phyloP scores from a whole-genome alignment of 768 basidiomycete genomes.

The Auriculariales sp. region DNA sequence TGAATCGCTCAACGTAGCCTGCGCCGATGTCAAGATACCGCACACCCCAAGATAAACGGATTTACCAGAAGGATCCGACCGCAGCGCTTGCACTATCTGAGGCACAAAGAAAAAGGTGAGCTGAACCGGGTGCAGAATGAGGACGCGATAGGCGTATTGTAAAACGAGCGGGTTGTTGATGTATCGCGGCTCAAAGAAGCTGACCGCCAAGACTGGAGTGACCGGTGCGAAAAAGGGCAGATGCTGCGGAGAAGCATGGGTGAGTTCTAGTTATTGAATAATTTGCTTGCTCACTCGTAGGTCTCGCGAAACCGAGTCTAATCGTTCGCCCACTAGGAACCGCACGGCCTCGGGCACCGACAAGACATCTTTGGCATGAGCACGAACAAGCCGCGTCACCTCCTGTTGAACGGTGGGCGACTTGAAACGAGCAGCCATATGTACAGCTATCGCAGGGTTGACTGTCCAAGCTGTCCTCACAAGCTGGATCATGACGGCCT shows the following conservation, averaged over 20 bases:
- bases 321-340: conserved; percentile 60
- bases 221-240: conserved; percentile 82
- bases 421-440: conserved; percentile 84
- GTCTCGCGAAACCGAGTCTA: conserved; percentile 49
- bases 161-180: conserved; percentile 71
- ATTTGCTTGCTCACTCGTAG: conserved; percentile 42
- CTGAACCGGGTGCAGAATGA: conserved; percentile 89
- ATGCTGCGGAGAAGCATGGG: conserved; percentile 33
- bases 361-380: conserved; percentile 52
- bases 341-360: conserved; percentile 69
- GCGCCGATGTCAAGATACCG: not conserved
- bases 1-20: conserved; percentile 92
- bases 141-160: conserved; percentile 91
- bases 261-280: conserved; percentile 2
- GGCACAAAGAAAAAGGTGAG: conserved; percentile 98
- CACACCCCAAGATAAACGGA: not conserved
- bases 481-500: conserved; percentile 54
- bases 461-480: conserved; percentile 69
- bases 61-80: conserved; percentile 77
- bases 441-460: conserved; percentile 68
- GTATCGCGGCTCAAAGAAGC: conserved; percentile 76
- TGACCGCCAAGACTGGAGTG: conserved; percentile 66
- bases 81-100: conserved; percentile 91
- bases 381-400: conserved; percentile 58
- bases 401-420: conserved; percentile 48